Percentiles rank a stretch among this genome's conserved stretches.
Conservation (phyloP, 202 grass and related monocot genomes). For the Eragrostis tef region DNA sequence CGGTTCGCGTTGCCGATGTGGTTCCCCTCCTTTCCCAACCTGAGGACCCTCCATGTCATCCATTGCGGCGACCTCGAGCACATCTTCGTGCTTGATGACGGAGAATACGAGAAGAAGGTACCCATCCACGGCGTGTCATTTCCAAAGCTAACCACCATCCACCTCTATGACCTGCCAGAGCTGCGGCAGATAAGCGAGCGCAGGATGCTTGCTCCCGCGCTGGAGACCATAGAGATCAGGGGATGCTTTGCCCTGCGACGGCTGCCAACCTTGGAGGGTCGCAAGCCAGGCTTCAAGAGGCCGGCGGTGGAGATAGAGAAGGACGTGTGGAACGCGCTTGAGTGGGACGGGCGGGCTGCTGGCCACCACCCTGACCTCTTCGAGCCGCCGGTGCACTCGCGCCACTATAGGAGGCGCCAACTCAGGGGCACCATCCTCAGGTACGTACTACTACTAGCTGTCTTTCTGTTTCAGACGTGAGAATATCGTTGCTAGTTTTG, state of each 20-base stretch:
- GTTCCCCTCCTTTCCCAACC: not conserved
- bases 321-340: slow-evolving; percentile 31
- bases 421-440: slow-evolving; percentile 14
- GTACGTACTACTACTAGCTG: not conserved
- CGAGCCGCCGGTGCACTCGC: not conserved
- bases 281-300: not conserved
- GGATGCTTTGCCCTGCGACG: not conserved
- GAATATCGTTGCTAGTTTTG: not conserved
- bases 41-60: slow-evolving; percentile 40
- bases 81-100: not conserved
- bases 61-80: not conserved
- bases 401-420: slow-evolving; percentile 22
- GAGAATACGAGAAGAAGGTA: rapidly evolving
- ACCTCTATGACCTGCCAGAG: slow-evolving; percentile 28
- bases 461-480: too few species aligned
- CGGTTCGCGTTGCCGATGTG: slow-evolving; percentile 1
- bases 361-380: slow-evolving; percentile 20
- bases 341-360: slow-evolving; percentile 34
- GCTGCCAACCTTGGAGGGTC: not conserved
- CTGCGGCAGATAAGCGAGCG: slow-evolving; percentile 18
- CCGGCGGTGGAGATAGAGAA: slow-evolving; percentile 8
- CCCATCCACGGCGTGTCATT: rapidly evolving
- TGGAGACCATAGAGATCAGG: slow-evolving; percentile 8
- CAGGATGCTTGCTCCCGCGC: slow-evolving; percentile 2
- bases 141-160: slow-evolving; percentile 20